Base-by-base conservation (phyloP, 768 basidiomycete genomes). In the Suillus lakei region DNA sequence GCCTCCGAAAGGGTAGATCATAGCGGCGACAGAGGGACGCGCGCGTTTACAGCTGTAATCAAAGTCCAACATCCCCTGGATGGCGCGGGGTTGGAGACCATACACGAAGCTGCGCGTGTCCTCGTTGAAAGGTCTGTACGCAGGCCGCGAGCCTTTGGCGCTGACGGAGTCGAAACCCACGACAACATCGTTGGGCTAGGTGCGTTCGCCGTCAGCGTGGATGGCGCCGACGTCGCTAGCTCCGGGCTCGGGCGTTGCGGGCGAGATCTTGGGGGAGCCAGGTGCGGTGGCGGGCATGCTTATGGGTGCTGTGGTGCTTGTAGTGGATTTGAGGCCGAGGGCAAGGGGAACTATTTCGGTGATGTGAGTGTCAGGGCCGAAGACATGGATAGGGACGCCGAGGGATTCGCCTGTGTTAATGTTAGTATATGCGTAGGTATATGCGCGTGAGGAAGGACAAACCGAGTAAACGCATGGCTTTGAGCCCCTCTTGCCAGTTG, bases 1-100 rank as follows among this genome's bases (percentile, higher is more conserved):
- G 23, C 97, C 97, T 75, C 97, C 98, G 80, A 99, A 99, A 76
- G 97, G 98, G 80, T 99, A 99, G 77, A 99, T 98, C 97, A 99
- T 99, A 44, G 98, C 98, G 34, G 98, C 96, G 69, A 99, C 98
- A 54, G 90, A 92, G 43, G 98, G 96, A 23, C 91, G 86, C 54
- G 86, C 79, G 68, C 98, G 93, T 21, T 96, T 96, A 81, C 98
- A 99, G 16, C 95, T 95, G 83, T 90, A 99, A 85, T 99, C 98
- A 70, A 99, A 99, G 86, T 99, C 98, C 65, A 99, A 91, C 91
- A 92, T 92, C 72, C 91, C 98, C 79, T 99, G 98, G 78, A 99
- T 99, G 36, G 98, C 98, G 75, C 98, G 95, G 55, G 98, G 98
- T 82, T 99, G 98, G 68, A 99, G 93, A 79, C 97, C 97, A 72